Evolutionary conservation across 441 rosid genomes (phyloP), one percentile per base, ranked within the genome.

Genomic region (Euphorbia celastroides): DNA sequence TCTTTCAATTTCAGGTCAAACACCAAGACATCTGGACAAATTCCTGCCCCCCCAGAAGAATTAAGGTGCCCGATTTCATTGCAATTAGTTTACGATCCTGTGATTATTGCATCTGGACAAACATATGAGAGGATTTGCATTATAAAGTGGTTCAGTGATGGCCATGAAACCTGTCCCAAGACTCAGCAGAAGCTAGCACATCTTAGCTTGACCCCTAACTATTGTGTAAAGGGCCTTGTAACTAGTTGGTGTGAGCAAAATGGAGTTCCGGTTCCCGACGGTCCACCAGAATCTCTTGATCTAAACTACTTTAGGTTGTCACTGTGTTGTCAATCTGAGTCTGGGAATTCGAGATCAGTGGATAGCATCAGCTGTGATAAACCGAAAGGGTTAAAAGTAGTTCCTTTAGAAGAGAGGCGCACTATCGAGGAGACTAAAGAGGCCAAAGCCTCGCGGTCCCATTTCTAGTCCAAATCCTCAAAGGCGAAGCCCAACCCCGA

Each of bases 51-150:
- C 42, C 99, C 99, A 7, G 99, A 96, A 71, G 99, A 92, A 76
- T 72, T 96, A 76, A 88, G 94, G 76, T 96, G 99, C 59, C 97
- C 99, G 0, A 96, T 93, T 76, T 93, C 97, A 8, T 75, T 96
- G 82, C 99, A 96, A 73, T 88, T 96, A 69, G 93, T 96, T 97
- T 80, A 82, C 61, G 99, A 96, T 77, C 99, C 99, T 9, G 98
- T 96, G 63, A 87, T 96, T 68, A 88, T 96, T 80, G 87, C 97
- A 66, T 96, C 99, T 65, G 99, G 99, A 48, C 98, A 96, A 81
- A 96, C 99, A 10, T 96, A 92, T 64, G 98, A 93, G 78, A 85
- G 91, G 64, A 76, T 90, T 67, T 92, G 98, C 70, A 93, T 96
- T 42, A 98, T 92, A 79, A 96, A 93, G 78, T 96, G 99, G 99